Base-by-base conservation (phyloP, 495 filamentous ascomycete species). In the Mycothermus thermophilus region DNA sequence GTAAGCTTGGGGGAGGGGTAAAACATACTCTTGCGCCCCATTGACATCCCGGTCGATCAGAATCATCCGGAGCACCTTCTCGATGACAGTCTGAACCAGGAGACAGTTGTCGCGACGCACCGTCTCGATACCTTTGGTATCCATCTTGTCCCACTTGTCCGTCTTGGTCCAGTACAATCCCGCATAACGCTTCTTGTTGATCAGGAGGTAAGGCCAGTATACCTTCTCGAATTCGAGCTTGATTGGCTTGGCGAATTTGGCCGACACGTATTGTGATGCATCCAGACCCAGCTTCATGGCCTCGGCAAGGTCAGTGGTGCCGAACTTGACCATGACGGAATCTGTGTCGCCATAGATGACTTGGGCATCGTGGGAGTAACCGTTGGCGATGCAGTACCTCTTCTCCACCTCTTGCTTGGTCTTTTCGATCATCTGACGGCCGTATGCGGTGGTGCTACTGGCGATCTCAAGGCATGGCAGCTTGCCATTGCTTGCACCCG, bases 141-240 rank as follows among this genome's bases (percentile, higher is more conserved):
- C 90, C 92, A 99, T 96, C 67, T 99, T 99, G 66, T 99, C 90
- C 46, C 76, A 86, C 54, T 92, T 93, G n/a, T 83, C 72, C 0
- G 90, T 72, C 29, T 79, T 85, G 13, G 92, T 96, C 86, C 88
- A 99, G 62, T 86, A 96, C 10, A 99, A 64, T 21, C 90, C 90
- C 9, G 90, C 90, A 45, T 99, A 99, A 35, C 90, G 80, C 69
- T 99, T 99, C 62, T 99, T 99, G 73, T 99, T 99, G 74, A 99
- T 99, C 27, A 99, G 67, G 21, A 99, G 69, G 54, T 99, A 99
- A 1, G 90, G 90, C 52, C 82, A 99, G 57, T 99, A 99, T 2
- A 99, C 90, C 58, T 99, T 99, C 52, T 99, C 90, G 62, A 99
- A 99, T 53, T 99, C 90, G 12, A 99, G 72, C 61, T 95, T 99